Conservation (phyloP, 306 rosid genomes). For the Quercus mongolica region DNA sequence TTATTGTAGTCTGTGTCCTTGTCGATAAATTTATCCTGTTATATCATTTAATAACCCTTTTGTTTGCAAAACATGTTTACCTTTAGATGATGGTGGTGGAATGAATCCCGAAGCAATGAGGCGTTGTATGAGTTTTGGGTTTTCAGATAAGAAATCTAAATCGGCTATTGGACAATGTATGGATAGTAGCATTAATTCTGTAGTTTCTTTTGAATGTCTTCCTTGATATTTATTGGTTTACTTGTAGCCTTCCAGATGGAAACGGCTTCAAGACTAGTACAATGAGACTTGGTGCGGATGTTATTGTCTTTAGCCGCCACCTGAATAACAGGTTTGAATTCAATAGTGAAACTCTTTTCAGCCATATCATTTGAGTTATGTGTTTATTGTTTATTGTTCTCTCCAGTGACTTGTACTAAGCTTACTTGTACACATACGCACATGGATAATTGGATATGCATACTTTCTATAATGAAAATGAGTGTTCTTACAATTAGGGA, state of each 20-base stretch:
- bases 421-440: not conserved
- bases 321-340: conserved; percentile 52
- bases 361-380: not conserved
- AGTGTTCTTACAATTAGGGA: not conserved
- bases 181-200: conserved; percentile 29
- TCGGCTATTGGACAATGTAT: conserved; percentile 87
- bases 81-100: conserved; percentile 87
- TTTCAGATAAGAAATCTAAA: conserved; percentile 74
- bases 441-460: not conserved
- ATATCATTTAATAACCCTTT: not conserved
- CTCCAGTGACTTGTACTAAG: not conserved
- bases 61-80: conserved; percentile 23
- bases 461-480: no score
- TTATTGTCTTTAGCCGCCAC: conserved; percentile 74
- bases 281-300: conserved; percentile 99
- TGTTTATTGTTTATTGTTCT: not conserved
- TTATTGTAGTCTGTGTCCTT: conserved; percentile 16
- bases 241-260: conserved; percentile 73
- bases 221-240: conserved; percentile 28
- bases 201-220: conserved; percentile 9
- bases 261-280: conserved; percentile 98
- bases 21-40: not conserved
- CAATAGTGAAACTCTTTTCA: not conserved
- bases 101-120: conserved; percentile 87
- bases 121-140: conserved; percentile 94